Conservation (phyloP, 2,329 filamentous ascomycete species). For the Fusarium mundagurra region DNA sequence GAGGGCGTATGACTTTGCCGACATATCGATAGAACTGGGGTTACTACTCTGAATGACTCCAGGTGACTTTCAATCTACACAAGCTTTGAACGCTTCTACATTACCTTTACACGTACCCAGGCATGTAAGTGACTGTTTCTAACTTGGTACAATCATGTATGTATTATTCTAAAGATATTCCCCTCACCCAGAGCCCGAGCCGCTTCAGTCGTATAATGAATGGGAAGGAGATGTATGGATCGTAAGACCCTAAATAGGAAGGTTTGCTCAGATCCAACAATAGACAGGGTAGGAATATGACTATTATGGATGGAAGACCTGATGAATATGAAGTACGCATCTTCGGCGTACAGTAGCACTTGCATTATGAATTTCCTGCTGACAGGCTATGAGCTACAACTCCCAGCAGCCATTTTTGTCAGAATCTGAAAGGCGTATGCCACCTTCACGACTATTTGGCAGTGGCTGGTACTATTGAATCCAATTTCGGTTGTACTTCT, state of each 20-base stretch:
- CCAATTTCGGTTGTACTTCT: not conserved
- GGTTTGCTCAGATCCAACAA: not conserved
- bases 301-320: not conserved
- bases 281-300: not conserved
- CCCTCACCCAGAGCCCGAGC: not conserved
- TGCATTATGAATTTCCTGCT: not conserved
- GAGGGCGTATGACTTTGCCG: not conserved
- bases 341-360: not conserved
- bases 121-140: not conserved
- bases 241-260: not conserved
- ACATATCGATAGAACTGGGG: not conserved
- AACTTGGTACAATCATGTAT: not conserved
- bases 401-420: not conserved
- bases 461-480: not conserved
- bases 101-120: not conserved
- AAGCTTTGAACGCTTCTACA: not conserved
- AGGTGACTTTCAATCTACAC: not conserved
- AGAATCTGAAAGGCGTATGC: not conserved
- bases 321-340: not conserved
- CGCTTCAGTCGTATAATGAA: not conserved
- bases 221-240: not conserved
- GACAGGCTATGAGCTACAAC: not conserved
- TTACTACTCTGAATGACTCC: not conserved
- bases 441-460: not conserved
- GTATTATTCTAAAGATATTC: not conserved